Base-by-base conservation (phyloP, 345 rosid genomes). In the Salix exigua region DNA sequence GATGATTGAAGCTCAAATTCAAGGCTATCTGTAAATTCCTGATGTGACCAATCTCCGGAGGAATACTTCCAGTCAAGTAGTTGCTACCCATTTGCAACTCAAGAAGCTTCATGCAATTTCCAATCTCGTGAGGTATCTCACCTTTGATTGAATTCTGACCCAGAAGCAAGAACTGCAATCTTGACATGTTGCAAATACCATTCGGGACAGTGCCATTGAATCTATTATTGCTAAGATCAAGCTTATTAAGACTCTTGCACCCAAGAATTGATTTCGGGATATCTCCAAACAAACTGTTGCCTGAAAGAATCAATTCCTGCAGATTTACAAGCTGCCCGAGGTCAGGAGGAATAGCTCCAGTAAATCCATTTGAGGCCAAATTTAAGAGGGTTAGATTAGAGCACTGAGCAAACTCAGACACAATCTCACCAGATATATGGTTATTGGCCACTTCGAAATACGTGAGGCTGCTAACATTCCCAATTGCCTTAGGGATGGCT, bases 371-470 rank as follows among this genome's bases (percentile, higher is more conserved):
- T 8, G 91, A 87, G 61, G 96, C 98, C 71, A 96, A 73, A 77
- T 96, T 96, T 68, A 96, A 84, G 60, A 96, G 91, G 50, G 96
- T 96, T 67, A 96, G 91, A 70, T 96, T 96, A 60, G 90, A 78
- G 87, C 99, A 96, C 62, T 48, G 86, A 51, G 96, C 81, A 79
- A 96, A 89, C 80, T 88, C 99, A 0, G 91, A 67, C 66, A 88
- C 89, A 79, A 96, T 82, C 77, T 88, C 89, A 77, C 99, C 97
- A 17, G 99, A 93, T 35, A 95, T 88, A 80, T 84, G 83, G 87
- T 95, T 95, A 55, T 88, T 88, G 79, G 91, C 86, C 4, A 94
- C 99, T 86, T 95, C 99, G 76, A 95, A 95, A 78, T 93, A 95
- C 0, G 99, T 86, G 74, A 95, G 96, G 83, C 96, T 87, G 68